Base-by-base conservation (phyloP, 768 basidiomycete genomes). In the Mycena filopes region DNA sequence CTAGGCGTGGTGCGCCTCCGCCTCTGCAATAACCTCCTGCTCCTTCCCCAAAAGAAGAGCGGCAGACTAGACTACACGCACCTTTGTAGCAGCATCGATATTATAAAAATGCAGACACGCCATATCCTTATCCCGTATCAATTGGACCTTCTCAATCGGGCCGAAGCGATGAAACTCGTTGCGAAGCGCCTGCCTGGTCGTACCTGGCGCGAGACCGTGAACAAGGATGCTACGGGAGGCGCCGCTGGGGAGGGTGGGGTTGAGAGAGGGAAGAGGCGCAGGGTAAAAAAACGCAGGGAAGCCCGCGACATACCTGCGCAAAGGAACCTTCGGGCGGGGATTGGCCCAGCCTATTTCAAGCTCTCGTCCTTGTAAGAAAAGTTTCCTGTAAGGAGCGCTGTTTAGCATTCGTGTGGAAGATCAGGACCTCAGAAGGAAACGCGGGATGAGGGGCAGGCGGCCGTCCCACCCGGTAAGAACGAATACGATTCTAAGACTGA, bases 271-370 rank as follows among this genome's bases (percentile, higher is more conserved):
- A n/a, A n/a, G 36, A 36, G 36, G 36, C 10, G 36, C 11, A 36
- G 10, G 36, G 36, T 10, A 36, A 36, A 15, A 9, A 36, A 36
- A 36, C 31, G 12, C n/a, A n/a, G n/a, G n/a, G n/a, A n/a, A n/a
- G n/a, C n/a, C n/a, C n/a, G 9, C 10, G 15, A 36, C 36, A 15
- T 15, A 36, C 36, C 89, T 90, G 80, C 96, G 94, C 71, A 87
- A 88, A 58, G 98, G 97, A 1, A 96, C 95, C 26, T 93, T 95
- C 18, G 91, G 89, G 2, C 89, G 90, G 1, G 96, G 92, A 76
- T 99, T 98, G 28, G 96, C 98, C 97, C 97, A 99, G 23, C 98
- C 98, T 68, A 99, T 96, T 81, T 96, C 96, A 72, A 99, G 89
- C 77, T 98, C 98, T 76, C 98, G 95, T 3, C 92, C 94, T 74